A percentile compares a stretch with the other conserved stretches of the same genome.
Conservation (phyloP, 108 stramenopile genomes). For the Cyclotella sp. region DNA sequence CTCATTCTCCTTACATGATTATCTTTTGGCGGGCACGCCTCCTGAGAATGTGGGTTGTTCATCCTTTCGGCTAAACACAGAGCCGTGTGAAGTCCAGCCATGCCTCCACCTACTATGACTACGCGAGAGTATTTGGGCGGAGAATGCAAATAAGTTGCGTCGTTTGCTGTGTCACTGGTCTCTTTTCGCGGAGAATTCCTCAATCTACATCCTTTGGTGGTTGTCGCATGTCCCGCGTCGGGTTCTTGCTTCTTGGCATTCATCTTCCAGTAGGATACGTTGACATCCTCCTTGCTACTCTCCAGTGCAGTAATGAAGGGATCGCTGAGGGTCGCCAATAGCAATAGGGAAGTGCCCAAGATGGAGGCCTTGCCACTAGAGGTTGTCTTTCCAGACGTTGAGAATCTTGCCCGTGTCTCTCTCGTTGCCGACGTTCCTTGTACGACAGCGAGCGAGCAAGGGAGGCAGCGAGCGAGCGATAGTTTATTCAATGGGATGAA, state of each 20-base stretch:
- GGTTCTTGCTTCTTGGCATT: not conserved
- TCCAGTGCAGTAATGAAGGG: constrained; percentile 22
- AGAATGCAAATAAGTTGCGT: not conserved
- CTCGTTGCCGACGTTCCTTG: too few species aligned
- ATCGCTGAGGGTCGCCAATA: constrained; percentile 18
- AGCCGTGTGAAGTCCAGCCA: constrained; percentile 44
- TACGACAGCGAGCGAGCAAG: too few species aligned
- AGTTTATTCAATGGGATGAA: too few species aligned
- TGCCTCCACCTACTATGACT: constrained; percentile 45
- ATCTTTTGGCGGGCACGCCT: constrained; percentile 11
- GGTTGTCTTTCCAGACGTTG: too few species aligned
- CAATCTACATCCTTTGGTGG: constrained; percentile 16
- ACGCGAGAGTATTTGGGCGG: constrained; percentile 18
- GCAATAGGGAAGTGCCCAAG: not conserved
- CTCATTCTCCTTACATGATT: not conserved
- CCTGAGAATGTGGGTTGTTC: not conserved
- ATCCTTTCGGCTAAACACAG: constrained; percentile 30
- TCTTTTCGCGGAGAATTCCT: constrained; percentile 18
- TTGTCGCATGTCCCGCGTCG: not conserved
- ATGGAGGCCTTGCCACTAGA: not conserved
- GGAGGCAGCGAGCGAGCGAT: too few species aligned
- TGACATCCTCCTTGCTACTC: constrained; percentile 9
- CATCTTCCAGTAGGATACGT: constrained; percentile 38
- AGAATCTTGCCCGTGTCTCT: too few species aligned
- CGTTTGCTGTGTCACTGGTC: not conserved